Conservation (phyloP, 352 stramenopile species). For the Globisporangium orthogonon region DNA sequence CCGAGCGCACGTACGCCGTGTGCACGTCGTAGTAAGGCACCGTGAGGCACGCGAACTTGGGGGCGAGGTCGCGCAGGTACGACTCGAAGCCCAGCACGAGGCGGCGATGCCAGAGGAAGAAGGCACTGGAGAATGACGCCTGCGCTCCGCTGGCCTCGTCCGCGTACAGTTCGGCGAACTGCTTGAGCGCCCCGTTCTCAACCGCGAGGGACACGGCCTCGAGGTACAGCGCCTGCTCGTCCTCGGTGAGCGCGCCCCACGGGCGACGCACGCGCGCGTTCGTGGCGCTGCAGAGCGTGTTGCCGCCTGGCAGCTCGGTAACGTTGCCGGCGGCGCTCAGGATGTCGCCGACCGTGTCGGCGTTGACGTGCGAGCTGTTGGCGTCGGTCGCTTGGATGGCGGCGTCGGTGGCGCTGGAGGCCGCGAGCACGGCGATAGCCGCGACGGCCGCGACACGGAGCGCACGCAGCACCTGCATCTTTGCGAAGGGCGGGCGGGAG, state of each 20-base stretch:
- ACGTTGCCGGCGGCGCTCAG: conserved; percentile 31
- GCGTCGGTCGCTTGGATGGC: not conserved
- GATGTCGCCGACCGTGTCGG: conserved; percentile 19
- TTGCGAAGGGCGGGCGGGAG: not conserved
- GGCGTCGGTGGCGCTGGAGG: conserved; percentile 1
- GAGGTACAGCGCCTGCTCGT: conserved; percentile 51
- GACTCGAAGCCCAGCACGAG: conserved; percentile 60
- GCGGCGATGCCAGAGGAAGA: conserved; percentile 62
- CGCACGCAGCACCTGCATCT: conserved; percentile 12
- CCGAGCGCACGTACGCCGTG: conserved; percentile 45
- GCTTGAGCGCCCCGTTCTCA: conserved; percentile 31
- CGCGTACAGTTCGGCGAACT: conserved; percentile 42
- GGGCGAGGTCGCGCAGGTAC: conserved; percentile 48
- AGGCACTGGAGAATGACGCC: conserved; percentile 46
- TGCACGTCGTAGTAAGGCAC: conserved; percentile 78
- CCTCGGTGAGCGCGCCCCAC: conserved; percentile 30
- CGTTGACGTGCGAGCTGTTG: conserved; percentile 12
- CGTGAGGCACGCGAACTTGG: conserved; percentile 57
- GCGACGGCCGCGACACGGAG: conserved; percentile 9
- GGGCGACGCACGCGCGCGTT: conserved; percentile 39
- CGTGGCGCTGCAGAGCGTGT: conserved; percentile 26
- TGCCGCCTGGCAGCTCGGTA: conserved; percentile 44
- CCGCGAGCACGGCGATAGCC: conserved; percentile 6
- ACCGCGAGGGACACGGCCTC: conserved; percentile 39
- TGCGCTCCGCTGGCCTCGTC: conserved; percentile 43